Evolutionary conservation across 805 yeast genomes (phyloP).

Genomic region (Kodamaea fukazawae): DNA sequence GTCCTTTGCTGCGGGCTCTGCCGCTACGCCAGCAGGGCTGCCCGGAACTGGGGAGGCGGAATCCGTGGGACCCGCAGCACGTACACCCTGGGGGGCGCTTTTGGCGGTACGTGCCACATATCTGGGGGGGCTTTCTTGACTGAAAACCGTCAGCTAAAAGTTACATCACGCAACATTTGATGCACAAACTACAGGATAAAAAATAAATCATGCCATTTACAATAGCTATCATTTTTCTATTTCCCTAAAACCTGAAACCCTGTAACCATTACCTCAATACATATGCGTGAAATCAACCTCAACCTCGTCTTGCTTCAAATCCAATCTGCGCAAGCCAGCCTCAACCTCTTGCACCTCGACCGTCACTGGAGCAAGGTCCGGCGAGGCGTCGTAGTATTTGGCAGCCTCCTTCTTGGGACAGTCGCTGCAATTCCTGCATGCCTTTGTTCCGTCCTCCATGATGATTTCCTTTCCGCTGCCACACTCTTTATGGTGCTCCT

Average conservation of each 20-base stretch:
- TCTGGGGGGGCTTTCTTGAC: not conserved
- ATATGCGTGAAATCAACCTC: slow-evolving; percentile 8
- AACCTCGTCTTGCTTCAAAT: slow-evolving; percentile 7
- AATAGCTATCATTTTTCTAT: not conserved
- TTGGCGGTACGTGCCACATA: no score
- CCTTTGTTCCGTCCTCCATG: slow-evolving; percentile 15
- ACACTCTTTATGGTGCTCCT: slow-evolving; percentile 9
- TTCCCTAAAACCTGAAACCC: not conserved
- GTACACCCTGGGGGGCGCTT: no score
- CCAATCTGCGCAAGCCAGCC: slow-evolving; percentile 2
- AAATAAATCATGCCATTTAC: no score
- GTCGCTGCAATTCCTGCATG: slow-evolving; percentile 30
- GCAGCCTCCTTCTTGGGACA: slow-evolving; percentile 20
- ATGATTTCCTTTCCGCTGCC: slow-evolving; percentile 9
- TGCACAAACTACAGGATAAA: no score
- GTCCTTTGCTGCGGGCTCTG: no score
- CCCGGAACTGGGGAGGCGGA: no score
- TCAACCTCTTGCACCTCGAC: slow-evolving; percentile 11
- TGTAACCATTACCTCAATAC: slow-evolving; percentile 3
- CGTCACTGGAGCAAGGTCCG: slow-evolving; percentile 10
- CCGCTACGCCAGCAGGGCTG: no score
- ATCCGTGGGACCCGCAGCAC: no score
- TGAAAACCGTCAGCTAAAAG: no score
- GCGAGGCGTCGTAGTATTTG: slow-evolving; percentile 1
- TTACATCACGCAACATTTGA: no score